Percentiles rank a stretch among this genome's conserved stretches.
Evolutionary conservation across 306 rosid species (phyloP).

Genomic region (Castanea sativa): DNA sequence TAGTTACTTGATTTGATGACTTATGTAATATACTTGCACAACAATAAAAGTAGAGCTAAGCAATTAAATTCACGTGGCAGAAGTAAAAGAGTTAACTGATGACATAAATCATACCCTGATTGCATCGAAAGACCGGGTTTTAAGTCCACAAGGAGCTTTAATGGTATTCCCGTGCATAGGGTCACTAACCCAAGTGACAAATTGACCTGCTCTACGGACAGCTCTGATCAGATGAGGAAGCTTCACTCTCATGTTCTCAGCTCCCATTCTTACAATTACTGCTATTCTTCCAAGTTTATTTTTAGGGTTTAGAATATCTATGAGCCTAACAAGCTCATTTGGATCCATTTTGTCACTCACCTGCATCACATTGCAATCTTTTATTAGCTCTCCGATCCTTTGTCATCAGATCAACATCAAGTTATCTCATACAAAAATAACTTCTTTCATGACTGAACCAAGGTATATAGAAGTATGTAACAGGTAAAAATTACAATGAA

Average conservation of each 20-base stretch:
- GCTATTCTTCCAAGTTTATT: constrained; percentile 38
- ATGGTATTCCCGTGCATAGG: constrained; percentile 48
- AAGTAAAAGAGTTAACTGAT: background rate
- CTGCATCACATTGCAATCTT: constrained; percentile 26
- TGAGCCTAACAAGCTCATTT: constrained; percentile 35
- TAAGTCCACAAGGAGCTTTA: constrained; percentile 46
- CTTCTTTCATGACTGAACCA: background rate
- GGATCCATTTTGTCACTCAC: constrained; percentile 50
- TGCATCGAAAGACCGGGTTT: constrained; percentile 41
- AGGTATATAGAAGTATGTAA: background rate
- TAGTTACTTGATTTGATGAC: background rate
- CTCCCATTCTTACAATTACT: constrained; percentile 46
- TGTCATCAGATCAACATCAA: background rate
- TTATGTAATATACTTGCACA: background rate
- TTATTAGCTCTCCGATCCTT: background rate
- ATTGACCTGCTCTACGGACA: constrained; percentile 36
- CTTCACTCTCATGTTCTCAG: constrained; percentile 43
- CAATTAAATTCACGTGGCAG: background rate
- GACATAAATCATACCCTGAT: constrained; percentile 32
- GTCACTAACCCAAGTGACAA: constrained; percentile 45
- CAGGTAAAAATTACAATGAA: background rate
- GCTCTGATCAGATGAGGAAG: constrained; percentile 44
- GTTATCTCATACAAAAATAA: background rate
- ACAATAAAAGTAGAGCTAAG: background rate
- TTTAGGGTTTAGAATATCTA: constrained; percentile 37